Evolutionary conservation across 1,139 yeast genomes (phyloP).

Genomic region (Yamadazyma sp.): DNA sequence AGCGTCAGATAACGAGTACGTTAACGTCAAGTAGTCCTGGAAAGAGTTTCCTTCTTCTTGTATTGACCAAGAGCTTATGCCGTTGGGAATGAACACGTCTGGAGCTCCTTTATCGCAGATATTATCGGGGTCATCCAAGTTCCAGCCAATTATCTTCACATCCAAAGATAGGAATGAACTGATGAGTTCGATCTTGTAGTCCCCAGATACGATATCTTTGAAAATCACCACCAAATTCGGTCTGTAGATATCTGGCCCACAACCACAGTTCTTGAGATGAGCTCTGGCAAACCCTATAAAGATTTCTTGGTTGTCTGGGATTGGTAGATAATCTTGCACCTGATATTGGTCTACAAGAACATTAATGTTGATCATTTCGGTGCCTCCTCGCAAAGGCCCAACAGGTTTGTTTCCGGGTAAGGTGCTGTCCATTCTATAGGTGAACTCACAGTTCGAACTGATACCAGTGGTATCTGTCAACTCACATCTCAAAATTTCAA

Average conservation of each 20-base stretch:
- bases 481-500: constrained; percentile 28
- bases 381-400: constrained; percentile 38
- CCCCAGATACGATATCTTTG: constrained; percentile 21
- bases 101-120: constrained; percentile 21
- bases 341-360: constrained; percentile 22
- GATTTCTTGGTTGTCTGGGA: constrained; percentile 31
- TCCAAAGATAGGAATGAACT: constrained; percentile 41
- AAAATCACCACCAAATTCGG: constrained; percentile 44
- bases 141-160: constrained; percentile 37
- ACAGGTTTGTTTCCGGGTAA: constrained; percentile 18
- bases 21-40: constrained; percentile 32
- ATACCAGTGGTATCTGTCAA: constrained; percentile 19
- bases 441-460: constrained; percentile 30
- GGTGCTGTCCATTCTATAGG: constrained; percentile 21
- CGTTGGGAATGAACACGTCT: constrained; percentile 36
- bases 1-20: constrained; percentile 36
- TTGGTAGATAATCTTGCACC: constrained; percentile 15
- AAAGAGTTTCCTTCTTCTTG: constrained; percentile 3
- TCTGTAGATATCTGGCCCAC: constrained; percentile 47
- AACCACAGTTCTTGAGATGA: constrained; percentile 47
- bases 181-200: constrained; percentile 27
- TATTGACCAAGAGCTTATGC: constrained; percentile 29
- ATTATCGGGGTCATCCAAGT: constrained; percentile 20
- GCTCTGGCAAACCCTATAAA: constrained; percentile 53
- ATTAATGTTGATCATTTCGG: constrained; percentile 25